These are phyloP conservation scores for Nemania diffusa DNA, from an alignment of 2,329 filamentous ascomycete genomes.

Conservation along the genomic window DNA sequence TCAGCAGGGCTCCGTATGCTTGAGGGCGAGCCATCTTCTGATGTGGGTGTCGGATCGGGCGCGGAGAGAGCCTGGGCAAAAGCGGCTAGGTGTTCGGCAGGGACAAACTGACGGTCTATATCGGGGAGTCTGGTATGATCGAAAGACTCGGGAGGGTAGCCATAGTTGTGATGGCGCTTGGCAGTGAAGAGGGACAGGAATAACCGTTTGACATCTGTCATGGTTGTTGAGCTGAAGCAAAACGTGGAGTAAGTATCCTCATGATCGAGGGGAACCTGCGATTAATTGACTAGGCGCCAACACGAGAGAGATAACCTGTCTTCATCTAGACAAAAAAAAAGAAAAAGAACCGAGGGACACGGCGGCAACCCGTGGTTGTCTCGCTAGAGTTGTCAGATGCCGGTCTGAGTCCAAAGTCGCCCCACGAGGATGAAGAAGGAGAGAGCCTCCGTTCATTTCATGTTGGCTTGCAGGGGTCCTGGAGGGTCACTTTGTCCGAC, in stretches of 20 bases:
- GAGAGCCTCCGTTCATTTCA: conserved; percentile 8
- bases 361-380: conserved; percentile 5
- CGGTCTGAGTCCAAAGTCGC: conserved; percentile 7
- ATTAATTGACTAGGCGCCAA: not conserved
- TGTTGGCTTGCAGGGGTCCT: conserved; percentile 28
- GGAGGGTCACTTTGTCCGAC: conserved; percentile 26
- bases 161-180: conserved; percentile 57
- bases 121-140: conserved; percentile 80
- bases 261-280: conserved; percentile 20
- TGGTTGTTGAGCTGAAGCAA: conserved; percentile 36
- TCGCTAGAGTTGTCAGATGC: conserved; percentile 17
- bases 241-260: conserved; percentile 29
- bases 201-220: conserved; percentile 41
- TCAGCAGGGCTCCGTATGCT: conserved; percentile 53
- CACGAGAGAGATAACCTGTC: not conserved
- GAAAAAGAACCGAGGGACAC: not conserved
- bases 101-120: conserved; percentile 79
- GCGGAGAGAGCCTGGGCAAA: conserved; percentile 86
- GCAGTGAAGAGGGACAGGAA: conserved; percentile 41
- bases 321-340: not conserved
- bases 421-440: conserved; percentile 11
- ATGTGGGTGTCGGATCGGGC: conserved; percentile 71
- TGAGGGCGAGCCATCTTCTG: conserved; percentile 60
- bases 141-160: conserved; percentile 71
- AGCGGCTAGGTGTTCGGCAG: conserved; percentile 75